Evolutionary conservation across 352 stramenopile species (phyloP).

Genomic region (Plasmopara muralis): DNA sequence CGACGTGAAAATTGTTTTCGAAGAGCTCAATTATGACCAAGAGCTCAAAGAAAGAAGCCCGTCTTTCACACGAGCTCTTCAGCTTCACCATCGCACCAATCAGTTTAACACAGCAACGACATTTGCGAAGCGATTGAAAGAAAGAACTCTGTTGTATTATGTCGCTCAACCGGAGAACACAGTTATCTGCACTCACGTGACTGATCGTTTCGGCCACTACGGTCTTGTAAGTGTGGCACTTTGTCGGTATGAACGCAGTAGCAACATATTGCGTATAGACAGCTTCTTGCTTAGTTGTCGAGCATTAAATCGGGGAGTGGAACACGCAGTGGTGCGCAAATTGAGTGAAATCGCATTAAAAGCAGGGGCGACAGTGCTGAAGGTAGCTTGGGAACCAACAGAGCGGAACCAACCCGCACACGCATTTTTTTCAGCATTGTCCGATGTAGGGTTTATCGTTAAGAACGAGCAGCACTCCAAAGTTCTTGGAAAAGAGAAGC

Average conservation of each 20-base stretch:
- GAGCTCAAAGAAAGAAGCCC: conserved; percentile 13
- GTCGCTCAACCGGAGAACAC: conserved; percentile 9
- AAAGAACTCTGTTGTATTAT: conserved; percentile 26
- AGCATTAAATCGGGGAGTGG: conserved; percentile 57
- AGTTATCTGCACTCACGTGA: conserved; percentile 52
- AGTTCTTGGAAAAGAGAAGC: background rate
- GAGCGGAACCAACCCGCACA: conserved; percentile 53
- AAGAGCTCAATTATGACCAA: conserved; percentile 27
- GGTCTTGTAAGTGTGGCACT: conserved; percentile 49
- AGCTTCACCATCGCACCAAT: conserved; percentile 69
- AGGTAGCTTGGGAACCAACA: conserved; percentile 53
- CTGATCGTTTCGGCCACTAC: conserved; percentile 71
- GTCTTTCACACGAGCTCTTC: conserved; percentile 38
- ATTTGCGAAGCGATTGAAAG: conserved; percentile 37
- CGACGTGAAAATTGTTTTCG: conserved; percentile 59
- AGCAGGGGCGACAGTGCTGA: conserved; percentile 11
- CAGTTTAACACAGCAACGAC: conserved; percentile 63
- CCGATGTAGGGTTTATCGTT: conserved; percentile 12
- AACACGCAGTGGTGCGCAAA: conserved; percentile 58
- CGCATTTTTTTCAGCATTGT: conserved; percentile 44
- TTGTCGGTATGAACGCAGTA: conserved; percentile 16
- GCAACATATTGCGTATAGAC: conserved; percentile 28
- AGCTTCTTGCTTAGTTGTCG: conserved; percentile 72
- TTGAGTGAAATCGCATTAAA: conserved; percentile 30
- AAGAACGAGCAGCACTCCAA: background rate